These are phyloP conservation scores for Spinellus fusiger DNA, from an alignment of 192 early-diverging fungal genomes.

Conservation along the genomic window DNA sequence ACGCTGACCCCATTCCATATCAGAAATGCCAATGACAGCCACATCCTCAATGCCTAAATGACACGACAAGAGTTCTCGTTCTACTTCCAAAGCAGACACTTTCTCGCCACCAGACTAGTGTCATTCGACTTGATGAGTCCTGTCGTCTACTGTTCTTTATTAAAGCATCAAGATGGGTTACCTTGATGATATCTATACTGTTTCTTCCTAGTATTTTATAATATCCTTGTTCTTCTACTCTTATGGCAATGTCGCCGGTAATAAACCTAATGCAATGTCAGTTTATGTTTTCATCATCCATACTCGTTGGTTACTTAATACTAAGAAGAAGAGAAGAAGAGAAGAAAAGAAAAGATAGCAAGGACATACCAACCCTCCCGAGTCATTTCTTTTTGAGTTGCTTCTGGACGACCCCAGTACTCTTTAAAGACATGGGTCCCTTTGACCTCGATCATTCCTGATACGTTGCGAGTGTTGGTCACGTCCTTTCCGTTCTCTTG, in stretches of 20 bases:
- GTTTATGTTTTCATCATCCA: no score
- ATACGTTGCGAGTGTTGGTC: slow-evolving; percentile 35
- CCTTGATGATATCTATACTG: slow-evolving; percentile 82
- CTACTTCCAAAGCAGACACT: slow-evolving; percentile 78
- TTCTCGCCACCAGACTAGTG: slow-evolving; percentile 75
- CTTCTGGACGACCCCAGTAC: slow-evolving; percentile 70
- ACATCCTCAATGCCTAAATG: slow-evolving; percentile 58
- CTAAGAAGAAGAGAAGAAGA: neutral
- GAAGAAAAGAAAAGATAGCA: no score
- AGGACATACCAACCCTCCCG: slow-evolving; percentile 60
- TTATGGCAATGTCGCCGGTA: slow-evolving; percentile 73
- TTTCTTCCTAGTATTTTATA: slow-evolving; percentile 76
- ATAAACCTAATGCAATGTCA: slow-evolving; percentile 43
- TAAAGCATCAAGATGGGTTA: slow-evolving; percentile 14
- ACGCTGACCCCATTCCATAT: slow-evolving; percentile 72
- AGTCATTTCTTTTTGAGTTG: slow-evolving; percentile 64
- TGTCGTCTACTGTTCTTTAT: no score
- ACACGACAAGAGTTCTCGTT: slow-evolving; percentile 64
- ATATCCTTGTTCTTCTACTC: slow-evolving; percentile 41
- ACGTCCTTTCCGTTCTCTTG: slow-evolving; percentile 34
- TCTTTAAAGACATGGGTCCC: slow-evolving; percentile 73
- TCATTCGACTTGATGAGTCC: neutral
- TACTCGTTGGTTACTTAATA: no score
- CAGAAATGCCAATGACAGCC: slow-evolving; percentile 66
- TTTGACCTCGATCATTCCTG: slow-evolving; percentile 70